Base-by-base conservation (phyloP, 129 eudicot species). In the Rutidosis leptorrhynchoides region DNA sequence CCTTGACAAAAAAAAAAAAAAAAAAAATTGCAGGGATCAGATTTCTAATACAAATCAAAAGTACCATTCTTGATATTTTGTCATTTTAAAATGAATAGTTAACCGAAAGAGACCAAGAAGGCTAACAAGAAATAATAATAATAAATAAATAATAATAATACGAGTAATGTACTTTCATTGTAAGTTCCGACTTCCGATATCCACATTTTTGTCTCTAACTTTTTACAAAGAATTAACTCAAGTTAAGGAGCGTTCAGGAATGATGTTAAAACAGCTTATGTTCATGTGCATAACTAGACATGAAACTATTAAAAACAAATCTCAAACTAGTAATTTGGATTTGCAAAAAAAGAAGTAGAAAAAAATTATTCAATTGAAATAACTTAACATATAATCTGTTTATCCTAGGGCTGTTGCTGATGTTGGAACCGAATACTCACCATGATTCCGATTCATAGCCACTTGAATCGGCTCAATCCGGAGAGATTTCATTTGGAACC, bases 381-480 rank as follows among this genome's bases (percentile, higher is more conserved):
- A 10, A 0, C 12, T 11, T 12, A 1, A 1, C 45, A 32, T 27
- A 19, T 45, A 26, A 45, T 46, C 61, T 3, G 45, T 42, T 58
- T 16, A 48, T 45, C 30, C 24, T 11, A 67, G 32, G 32, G 63
- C 58, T 58, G 67, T 59, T 24, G 68, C 63, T 10, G 67, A 67
- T 33, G 68, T 67, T 17, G 51, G 54, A 57, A 74, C 6, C 25
- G 54, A n/a, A 58, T 19, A 54, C 7, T 20, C 27, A 23, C 51
- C 65, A 65, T 42, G n/a, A 9, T 46, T 57, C 15, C 23, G 72
- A 65, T 74, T 29, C 62, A 46, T 33, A 14, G 16, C 54, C 68
- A 59, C 5, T 24, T 74, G 78, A 62, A 82, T 78, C 65, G 76
- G 82, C 62, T 89, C 71, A 78, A 89, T 80, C 71, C 81, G 85